Evolutionary conservation across 176 grass and related monocot species (phyloP), one percentile per base, ranked within the genome.

Genomic region (Triticum timopheevii): DNA sequence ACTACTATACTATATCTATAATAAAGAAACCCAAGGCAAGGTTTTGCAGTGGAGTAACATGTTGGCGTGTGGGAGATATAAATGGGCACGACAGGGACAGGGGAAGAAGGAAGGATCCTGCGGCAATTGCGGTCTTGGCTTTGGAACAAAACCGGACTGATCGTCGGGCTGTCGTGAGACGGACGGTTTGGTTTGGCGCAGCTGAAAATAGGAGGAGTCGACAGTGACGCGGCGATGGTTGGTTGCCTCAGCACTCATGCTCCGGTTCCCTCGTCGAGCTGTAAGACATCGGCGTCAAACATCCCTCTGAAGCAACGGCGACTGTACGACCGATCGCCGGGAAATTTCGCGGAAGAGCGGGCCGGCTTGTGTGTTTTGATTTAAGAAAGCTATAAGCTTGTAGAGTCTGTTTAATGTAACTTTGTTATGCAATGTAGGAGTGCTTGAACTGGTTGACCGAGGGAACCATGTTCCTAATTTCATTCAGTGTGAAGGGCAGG

Each of bases 141-240:
- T 82, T 59, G 59, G 25, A 34, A 86, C 69, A 70, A 13, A 36
- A 75, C 38, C 69, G 10, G 61, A 85, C 77, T 50, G 70, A 49
- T 68, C 45, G 47, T 52, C 28, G 50, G 36, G 71, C 63, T 78
- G 79, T 70, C 84, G 65, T 54, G 84, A 78, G n/a, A 77, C 4
- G 7, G 64, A 78, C 4, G 71, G 83, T 12, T 90, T 62, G 8
- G 83, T 69, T 76, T 23, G 70, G 38, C 63, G 13, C 82, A 36
- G 38, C 62, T 36, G 62, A 82, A 86, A 86, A 47, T 16, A 5
- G 71, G n/a, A 5, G 71, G n/a, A 56, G 42, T n/a, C 0, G 45
- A 77, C 78, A 42, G 54, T 7, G 54, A 58, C 54, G 54, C 38
- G n/a, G 19, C 28, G 12, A 68, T 3, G n/a, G 39, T 56, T n/a